A percentile compares a stretch with the other conserved stretches of the same genome.
phyloP scores from a whole-genome alignment of 192 early-diverging fungal genomes.

The Podila epigama region DNA sequence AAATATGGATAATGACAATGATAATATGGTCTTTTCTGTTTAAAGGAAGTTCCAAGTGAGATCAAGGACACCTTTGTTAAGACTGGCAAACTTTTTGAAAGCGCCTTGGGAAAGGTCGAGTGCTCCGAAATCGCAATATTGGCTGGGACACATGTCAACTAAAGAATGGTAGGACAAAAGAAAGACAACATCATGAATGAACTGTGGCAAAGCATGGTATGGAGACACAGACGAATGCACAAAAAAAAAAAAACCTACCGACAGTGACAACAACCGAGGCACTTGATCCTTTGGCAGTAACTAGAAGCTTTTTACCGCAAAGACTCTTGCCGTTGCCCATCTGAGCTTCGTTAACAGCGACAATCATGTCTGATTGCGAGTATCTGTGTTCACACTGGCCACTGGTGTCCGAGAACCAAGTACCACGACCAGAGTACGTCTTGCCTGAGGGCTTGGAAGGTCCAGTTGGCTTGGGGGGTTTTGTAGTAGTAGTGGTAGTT shows the following conservation, averaged over 20 bases:
- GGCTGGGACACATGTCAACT: conserved; percentile 42
- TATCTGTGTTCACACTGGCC: conserved; percentile 40
- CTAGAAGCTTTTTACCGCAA: conserved; percentile 34
- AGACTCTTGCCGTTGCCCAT: conserved; percentile 37
- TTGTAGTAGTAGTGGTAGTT: neutral
- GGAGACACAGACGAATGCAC: no score
- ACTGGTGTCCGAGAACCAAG: conserved; percentile 47
- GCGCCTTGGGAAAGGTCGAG: conserved; percentile 35
- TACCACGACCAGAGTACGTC: conserved; percentile 19
- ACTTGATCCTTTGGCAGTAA: conserved; percentile 26
- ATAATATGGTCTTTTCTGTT: no score
- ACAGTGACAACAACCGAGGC: conserved; percentile 31
- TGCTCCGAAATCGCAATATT: conserved; percentile 33
- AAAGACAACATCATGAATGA: neutral
- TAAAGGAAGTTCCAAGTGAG: conserved; percentile 32
- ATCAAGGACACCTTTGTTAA: conserved; percentile 16
- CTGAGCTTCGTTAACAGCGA: conserved; percentile 45
- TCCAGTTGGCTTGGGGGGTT: neutral
- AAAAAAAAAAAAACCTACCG: neutral
- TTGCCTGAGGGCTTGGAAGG: conserved; percentile 8
- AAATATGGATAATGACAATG: no score
- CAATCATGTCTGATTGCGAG: conserved; percentile 44
- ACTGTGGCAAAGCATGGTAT: no score
- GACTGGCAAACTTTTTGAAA: conserved; percentile 36
- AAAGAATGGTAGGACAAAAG: neutral